A percentile compares a stretch with the other conserved stretches of the same genome.
phyloP scores from a whole-genome alignment of 805 yeast genomes.

The Wickerhamiella alocasiicola region DNA sequence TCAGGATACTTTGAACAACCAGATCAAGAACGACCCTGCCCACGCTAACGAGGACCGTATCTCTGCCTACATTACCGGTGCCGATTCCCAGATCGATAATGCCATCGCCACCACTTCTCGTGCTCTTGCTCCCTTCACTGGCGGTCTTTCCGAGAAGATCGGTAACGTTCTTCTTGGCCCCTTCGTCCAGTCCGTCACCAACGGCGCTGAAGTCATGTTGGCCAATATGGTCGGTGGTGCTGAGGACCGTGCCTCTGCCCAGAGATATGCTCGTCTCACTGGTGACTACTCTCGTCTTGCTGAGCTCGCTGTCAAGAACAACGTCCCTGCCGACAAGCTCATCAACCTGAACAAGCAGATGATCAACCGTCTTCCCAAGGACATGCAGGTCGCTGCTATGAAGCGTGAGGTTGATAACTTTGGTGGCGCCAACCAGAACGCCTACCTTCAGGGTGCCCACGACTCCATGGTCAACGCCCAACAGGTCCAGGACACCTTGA shows the following conservation, averaged over 20 bases:
- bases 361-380: constrained; percentile 12
- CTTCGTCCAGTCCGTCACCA: constrained; percentile 25
- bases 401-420: not conserved
- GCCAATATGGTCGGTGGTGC: constrained; percentile 20
- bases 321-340: constrained; percentile 15
- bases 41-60: constrained; percentile 15
- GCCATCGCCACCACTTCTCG: constrained; percentile 18
- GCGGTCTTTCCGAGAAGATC: constrained; percentile 16
- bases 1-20: constrained; percentile 14
- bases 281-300: constrained; percentile 18
- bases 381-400: too few species aligned
- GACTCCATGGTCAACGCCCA: constrained; percentile 16
- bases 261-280: constrained; percentile 13
- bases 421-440: constrained; percentile 12
- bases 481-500: constrained; percentile 16
- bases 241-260: constrained; percentile 16
- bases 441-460: constrained; percentile 9
- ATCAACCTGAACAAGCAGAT: constrained; percentile 17
- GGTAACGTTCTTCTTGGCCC: constrained; percentile 22
- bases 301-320: constrained; percentile 15
- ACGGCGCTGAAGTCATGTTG: constrained; percentile 24
- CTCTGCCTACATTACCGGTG: constrained; percentile 23
- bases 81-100: constrained; percentile 26
- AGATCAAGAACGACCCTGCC: constrained; percentile 13
- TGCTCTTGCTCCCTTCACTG: constrained; percentile 17